A percentile compares a stretch with the other conserved stretches of the same genome.
Conservation (phyloP, 768 basidiomycete species). For the Psilocybe sp. region DNA sequence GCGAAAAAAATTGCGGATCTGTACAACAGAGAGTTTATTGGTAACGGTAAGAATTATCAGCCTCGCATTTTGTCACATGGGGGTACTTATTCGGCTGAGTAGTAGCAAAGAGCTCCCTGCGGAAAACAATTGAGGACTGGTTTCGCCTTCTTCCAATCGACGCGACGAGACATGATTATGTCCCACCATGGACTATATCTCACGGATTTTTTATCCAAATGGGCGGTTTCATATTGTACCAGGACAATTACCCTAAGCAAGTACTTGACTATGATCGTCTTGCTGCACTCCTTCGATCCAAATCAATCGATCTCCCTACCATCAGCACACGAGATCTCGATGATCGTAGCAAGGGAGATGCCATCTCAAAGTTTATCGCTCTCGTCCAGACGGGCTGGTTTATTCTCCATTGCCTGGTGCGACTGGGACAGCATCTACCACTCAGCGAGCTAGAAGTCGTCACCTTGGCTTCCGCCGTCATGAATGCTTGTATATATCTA, state of each 20-base stretch:
- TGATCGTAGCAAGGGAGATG: constrained; percentile 30
- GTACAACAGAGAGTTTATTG: too few species aligned
- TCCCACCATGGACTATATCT: constrained; percentile 4
- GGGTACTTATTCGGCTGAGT: too few species aligned
- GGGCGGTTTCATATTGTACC: constrained; percentile 9
- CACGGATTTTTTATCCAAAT: too few species aligned
- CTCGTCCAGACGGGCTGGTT: constrained; percentile 33
- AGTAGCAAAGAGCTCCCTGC: too few species aligned
- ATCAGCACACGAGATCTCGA: constrained; percentile 18
- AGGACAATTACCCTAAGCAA: not conserved
- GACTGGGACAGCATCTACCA: constrained; percentile 16
- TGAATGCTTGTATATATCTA: too few species aligned
- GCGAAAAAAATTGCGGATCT: too few species aligned
- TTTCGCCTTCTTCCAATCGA: not conserved
- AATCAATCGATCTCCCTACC: constrained; percentile 5
- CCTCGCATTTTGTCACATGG: too few species aligned
- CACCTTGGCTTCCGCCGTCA: too few species aligned
- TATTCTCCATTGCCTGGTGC: constrained; percentile 22
- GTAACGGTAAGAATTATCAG: too few species aligned
- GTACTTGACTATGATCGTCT: not conserved
- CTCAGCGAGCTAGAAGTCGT: constrained; percentile 31
- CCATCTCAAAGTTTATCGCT: constrained; percentile 25
- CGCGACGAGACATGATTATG: not conserved
- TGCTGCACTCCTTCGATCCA: not conserved
- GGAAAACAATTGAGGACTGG: not conserved